phyloP scores from a whole-genome alignment of 2,329 filamentous ascomycete species.

The Aurifilum marmelostoma region DNA sequence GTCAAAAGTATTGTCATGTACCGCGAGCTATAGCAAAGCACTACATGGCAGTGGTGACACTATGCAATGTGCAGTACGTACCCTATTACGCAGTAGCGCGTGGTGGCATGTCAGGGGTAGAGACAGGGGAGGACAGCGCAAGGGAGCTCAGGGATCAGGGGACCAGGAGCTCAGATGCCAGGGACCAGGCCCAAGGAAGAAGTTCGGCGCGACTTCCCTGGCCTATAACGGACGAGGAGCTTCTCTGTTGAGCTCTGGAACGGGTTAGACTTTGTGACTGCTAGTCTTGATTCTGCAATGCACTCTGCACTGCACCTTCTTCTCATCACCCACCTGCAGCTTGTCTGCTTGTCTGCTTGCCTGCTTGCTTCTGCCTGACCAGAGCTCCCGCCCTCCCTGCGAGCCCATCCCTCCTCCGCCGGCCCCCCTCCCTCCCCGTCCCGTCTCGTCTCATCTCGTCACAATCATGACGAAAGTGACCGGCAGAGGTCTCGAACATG shows the following conservation, averaged over 20 bases:
- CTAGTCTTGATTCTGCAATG: slow-evolving; percentile 8
- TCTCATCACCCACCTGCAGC: neutral
- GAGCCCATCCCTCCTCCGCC: neutral
- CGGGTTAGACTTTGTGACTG: neutral
- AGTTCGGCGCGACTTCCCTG: slow-evolving; percentile 12
- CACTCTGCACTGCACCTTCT: slow-evolving; percentile 8
- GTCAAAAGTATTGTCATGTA: neutral
- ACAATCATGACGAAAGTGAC: neutral
- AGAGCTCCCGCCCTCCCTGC: neutral
- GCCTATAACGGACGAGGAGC: neutral
- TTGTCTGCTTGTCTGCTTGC: no score
- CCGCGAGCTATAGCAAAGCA: neutral
- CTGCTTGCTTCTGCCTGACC: neutral
- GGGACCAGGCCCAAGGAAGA: slow-evolving; percentile 3
- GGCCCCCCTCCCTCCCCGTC: neutral
- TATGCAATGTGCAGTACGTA: neutral
- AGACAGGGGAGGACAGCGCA: neutral
- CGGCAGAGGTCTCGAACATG: neutral
- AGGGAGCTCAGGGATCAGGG: slow-evolving; percentile 1
- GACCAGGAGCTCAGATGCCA: neutral
- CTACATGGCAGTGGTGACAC: neutral
- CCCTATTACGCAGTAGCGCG: neutral
- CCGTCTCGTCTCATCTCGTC: neutral
- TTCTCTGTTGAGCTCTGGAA: neutral
- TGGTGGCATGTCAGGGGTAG: slow-evolving; percentile 2